Percentiles rank a stretch among this genome's conserved stretches.
Conservation (phyloP, 2,329 filamentous ascomycete genomes). For the Sporothrix pseudoabietina region DNA sequence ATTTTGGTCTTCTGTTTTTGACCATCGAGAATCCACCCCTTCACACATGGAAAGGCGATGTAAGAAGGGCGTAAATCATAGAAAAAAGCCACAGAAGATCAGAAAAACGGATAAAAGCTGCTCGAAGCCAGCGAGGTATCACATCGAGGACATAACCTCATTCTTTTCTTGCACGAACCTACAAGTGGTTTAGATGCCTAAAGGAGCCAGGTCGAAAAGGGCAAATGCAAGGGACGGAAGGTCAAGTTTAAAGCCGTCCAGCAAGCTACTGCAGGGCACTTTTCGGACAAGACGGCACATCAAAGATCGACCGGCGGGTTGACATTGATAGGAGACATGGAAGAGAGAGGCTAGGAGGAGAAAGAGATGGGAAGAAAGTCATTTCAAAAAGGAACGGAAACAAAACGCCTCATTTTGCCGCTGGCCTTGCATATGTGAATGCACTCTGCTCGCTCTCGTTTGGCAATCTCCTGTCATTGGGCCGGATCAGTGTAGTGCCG, state of each 20-base stretch:
- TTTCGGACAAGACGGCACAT: constrained; percentile 16
- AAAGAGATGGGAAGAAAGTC: too few relatives aligned
- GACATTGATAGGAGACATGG: background rate
- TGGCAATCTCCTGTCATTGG: background rate
- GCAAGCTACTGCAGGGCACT: background rate
- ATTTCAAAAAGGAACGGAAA: background rate
- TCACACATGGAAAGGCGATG: background rate
- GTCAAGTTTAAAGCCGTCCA: background rate
- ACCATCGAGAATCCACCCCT: background rate
- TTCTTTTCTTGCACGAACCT: background rate
- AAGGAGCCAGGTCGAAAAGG: background rate
- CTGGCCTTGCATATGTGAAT: constrained; percentile 2
- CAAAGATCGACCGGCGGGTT: background rate
- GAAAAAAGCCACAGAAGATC: background rate
- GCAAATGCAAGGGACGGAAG: constrained; percentile 1
- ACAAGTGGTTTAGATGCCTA: background rate
- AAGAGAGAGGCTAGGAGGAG: background rate
- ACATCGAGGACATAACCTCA: background rate
- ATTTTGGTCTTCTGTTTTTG: background rate
- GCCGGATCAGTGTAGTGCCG: background rate
- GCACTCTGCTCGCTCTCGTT: background rate
- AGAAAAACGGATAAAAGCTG: background rate
- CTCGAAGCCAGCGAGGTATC: background rate
- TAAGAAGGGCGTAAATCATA: background rate
- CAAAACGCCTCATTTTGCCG: constrained; percentile 6